Evolutionary conservation across 192 early-diverging fungal species (phyloP), one percentile per base, ranked within the genome.

Genomic region (Helicostylum pulchrum): DNA sequence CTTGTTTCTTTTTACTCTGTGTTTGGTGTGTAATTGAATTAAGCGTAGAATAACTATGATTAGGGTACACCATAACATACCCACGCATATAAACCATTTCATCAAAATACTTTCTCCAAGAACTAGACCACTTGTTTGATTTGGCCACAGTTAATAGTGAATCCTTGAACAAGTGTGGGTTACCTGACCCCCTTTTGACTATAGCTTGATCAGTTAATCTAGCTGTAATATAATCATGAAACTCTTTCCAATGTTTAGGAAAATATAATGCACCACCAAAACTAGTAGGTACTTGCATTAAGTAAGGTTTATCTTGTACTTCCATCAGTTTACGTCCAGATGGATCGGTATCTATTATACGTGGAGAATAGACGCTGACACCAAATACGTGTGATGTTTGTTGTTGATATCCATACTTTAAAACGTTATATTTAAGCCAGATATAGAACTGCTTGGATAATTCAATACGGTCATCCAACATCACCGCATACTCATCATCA

Each of bases 41-140:
- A 0, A 39, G 9, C 4, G 46, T 17, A 19, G 12, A 48, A 61
- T 78, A 76, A 48, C 71, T 66, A 32, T 74, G 78, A 47, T 79
- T 80, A 19, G 84, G 83, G 68, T 84, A 86, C 7, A 86, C 65
- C 77, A 86, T 80, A 6, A 80, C 76, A 50, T 85, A 85, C 5
- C 79, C 84, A 39, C 84, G 78, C 72, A 85, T 68, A 60, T 83
- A 85, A 14, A 80, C 74, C 66, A 85, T 62, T 48, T 85, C 84
- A 45, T 83, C 81, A 55, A 85, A 75, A 58, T 77, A 78, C 26
- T 78, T 73, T 63, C 81, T 81, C 80, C 81, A 83, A 3, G 84
- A 83, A 45, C 72, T 79, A 19, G 65, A 72, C 84, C 84, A 85
- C 7, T 70, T 50, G 53, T 77, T 79, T 6, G 84, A 83, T 36